Conservation (phyloP, 2,329 filamentous ascomycete genomes). For the Pseudogymnoascus pannorum region DNA sequence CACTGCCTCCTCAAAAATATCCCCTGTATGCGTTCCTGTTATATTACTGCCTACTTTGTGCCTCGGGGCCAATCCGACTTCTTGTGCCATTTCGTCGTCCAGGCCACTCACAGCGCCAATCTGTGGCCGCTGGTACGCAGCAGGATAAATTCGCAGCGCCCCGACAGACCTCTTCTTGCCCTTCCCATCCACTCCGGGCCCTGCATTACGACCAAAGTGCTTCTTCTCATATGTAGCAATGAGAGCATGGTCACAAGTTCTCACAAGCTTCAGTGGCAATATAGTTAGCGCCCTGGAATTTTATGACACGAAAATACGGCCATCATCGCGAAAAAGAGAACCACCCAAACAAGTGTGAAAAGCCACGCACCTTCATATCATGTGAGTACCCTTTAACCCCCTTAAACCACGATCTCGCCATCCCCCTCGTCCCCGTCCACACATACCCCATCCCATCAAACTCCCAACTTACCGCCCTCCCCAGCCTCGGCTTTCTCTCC, state of each 20-base stretch:
- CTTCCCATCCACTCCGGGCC: not conserved
- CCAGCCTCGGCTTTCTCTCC: conserved; percentile 1
- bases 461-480: not conserved
- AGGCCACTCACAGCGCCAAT: not conserved
- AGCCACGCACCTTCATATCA: not conserved
- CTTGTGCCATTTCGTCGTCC: not conserved
- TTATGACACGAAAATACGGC: not conserved
- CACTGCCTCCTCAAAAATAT: not conserved
- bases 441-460: not conserved
- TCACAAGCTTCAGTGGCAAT: not conserved
- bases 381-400: conserved; percentile 12
- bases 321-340: not conserved
- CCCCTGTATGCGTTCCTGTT: not conserved
- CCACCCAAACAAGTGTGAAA: not conserved
- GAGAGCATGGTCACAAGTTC: not conserved
- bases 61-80: not conserved
- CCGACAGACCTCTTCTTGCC: not conserved
- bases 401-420: conserved; percentile 21
- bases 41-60: not conserved
- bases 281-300: not conserved
- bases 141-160: not conserved
- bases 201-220: not conserved
- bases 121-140: not conserved
- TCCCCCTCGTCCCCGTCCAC: conserved; percentile 20
- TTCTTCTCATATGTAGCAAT: conserved; percentile 2